Percentiles rank a stretch among this genome's conserved stretches.
Conservation (phyloP, 441 rosid species). For the Melastoma candidum region DNA sequence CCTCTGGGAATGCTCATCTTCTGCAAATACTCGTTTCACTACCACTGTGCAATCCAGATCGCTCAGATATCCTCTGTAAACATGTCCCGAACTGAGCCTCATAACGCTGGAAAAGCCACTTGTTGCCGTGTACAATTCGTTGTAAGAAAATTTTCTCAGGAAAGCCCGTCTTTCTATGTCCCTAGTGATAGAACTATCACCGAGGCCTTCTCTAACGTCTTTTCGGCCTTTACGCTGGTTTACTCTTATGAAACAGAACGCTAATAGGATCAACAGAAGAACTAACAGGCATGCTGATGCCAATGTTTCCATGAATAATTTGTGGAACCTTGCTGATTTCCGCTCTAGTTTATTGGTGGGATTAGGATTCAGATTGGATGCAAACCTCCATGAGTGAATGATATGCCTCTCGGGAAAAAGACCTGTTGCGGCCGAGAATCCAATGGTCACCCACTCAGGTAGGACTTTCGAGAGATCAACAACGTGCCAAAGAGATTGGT, state of each 20-base stretch:
- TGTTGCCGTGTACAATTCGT: slow-evolving; percentile 9
- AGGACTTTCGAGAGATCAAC: slow-evolving; percentile 6
- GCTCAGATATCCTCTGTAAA: slow-evolving; percentile 10
- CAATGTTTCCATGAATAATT: not conserved
- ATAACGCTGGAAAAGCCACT: slow-evolving; percentile 6
- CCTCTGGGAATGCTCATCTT: slow-evolving; percentile 11
- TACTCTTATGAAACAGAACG: too few relatives aligned
- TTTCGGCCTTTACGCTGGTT: too few relatives aligned
- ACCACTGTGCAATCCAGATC: slow-evolving; percentile 1
- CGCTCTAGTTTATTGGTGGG: not conserved
- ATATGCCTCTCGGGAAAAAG: not conserved
- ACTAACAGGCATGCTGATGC: not conserved
- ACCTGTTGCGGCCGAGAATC: slow-evolving; percentile 11
- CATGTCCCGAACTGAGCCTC: slow-evolving; percentile 12
- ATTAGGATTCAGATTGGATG: slow-evolving; percentile 4
- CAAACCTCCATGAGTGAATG: slow-evolving; percentile 5
- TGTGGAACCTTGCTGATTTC: not conserved
- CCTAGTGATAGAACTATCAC: not conserved
- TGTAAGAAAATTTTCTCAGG: slow-evolving; percentile 12
- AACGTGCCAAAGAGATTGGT: not conserved
- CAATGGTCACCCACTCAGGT: slow-evolving; percentile 5
- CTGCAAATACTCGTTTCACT: slow-evolving; percentile 14
- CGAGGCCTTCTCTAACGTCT: not conserved
- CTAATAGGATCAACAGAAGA: not conserved
- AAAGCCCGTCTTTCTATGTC: slow-evolving; percentile 7